phyloP scores from a whole-genome alignment of 768 basidiomycete species.

The Galerina marginata region DNA sequence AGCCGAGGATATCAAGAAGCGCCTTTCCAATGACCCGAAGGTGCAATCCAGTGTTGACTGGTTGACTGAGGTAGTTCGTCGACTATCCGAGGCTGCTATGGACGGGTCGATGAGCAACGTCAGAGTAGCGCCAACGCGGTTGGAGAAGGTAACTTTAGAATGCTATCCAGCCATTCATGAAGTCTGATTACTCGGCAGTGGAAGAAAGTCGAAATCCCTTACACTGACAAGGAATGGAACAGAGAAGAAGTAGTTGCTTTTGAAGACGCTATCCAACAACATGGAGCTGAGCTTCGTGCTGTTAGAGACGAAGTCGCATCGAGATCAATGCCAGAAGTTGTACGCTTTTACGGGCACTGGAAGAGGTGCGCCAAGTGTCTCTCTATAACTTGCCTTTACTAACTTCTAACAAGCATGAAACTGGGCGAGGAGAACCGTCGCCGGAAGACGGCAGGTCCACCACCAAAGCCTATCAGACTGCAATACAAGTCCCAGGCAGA shows the following conservation, averaged over 20 bases:
- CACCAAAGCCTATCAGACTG: conserved; percentile 39
- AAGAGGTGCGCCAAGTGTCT: conserved; percentile 62
- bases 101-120: conserved; percentile 41
- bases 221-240: conserved; percentile 74
- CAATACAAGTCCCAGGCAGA: conserved; percentile 45
- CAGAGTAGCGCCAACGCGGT: conserved; percentile 44
- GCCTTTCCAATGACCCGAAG: conserved; percentile 57
- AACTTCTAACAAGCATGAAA: conserved; percentile 51
- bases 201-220: conserved; percentile 70
- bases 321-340: conserved; percentile 75
- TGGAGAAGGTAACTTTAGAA: conserved; percentile 63
- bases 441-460: conserved; percentile 45
- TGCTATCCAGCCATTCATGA: no score
- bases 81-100: conserved; percentile 71
- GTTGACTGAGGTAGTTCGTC: conserved; percentile 76
- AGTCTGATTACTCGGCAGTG: conserved; percentile 50
- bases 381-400: conserved; percentile 1
- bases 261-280: conserved; percentile 72
- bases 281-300: conserved; percentile 81
- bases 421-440: conserved; percentile 71
- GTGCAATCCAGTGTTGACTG: conserved; percentile 75
- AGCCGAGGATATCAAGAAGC: conserved; percentile 73
- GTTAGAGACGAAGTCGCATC: conserved; percentile 77
- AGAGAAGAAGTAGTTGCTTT: conserved; percentile 74
- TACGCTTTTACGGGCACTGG: conserved; percentile 86